Percentiles rank a stretch among this genome's conserved stretches.
Evolutionary conservation across 805 yeast species (phyloP).

Genomic region (Saccharomycopsis sp.): DNA sequence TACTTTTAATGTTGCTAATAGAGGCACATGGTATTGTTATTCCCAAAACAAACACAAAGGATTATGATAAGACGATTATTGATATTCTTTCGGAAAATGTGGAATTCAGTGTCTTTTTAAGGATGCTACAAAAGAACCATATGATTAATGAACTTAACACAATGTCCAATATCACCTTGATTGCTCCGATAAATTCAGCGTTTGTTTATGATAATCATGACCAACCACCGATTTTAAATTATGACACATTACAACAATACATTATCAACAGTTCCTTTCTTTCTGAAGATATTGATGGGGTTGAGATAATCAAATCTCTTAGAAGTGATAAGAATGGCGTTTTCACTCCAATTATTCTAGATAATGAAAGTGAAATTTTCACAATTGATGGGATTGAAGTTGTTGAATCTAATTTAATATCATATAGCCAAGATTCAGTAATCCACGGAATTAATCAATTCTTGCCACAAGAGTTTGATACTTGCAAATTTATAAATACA

Average conservation of each 20-base stretch:
- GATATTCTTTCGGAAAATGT: conserved; percentile 61
- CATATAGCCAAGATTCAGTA: conserved; percentile 52
- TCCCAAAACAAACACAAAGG: too few species aligned
- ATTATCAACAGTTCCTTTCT: conserved; percentile 26
- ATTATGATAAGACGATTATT: conserved; percentile 34
- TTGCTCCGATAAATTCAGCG: conserved; percentile 78
- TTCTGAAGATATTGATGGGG: conserved; percentile 24
- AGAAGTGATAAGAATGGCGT: conserved; percentile 2
- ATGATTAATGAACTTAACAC: conserved; percentile 51
- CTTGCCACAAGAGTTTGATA: conserved; percentile 29
- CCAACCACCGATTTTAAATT: conserved; percentile 19
- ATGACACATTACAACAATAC: conserved; percentile 25
- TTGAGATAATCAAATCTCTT: conserved; percentile 22
- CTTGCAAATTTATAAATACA: conserved; percentile 6
- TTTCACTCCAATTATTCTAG: conserved; percentile 25
- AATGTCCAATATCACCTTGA: conserved; percentile 53
- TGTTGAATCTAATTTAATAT: conserved; percentile 45
- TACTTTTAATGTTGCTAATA: too few species aligned
- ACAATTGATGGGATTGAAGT: conserved; percentile 36
- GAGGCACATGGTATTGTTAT: too few species aligned
- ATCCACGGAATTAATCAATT: conserved; percentile 52
- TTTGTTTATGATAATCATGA: conserved; percentile 28
- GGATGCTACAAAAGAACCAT: conserved; percentile 51
- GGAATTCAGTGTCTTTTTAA: conserved; percentile 54
- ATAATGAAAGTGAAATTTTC: conserved; percentile 13